Evolutionary conservation across 2,329 filamentous ascomycete species (phyloP), one percentile per base, ranked within the genome.

Genomic region (Rugonectria rugulosa): DNA sequence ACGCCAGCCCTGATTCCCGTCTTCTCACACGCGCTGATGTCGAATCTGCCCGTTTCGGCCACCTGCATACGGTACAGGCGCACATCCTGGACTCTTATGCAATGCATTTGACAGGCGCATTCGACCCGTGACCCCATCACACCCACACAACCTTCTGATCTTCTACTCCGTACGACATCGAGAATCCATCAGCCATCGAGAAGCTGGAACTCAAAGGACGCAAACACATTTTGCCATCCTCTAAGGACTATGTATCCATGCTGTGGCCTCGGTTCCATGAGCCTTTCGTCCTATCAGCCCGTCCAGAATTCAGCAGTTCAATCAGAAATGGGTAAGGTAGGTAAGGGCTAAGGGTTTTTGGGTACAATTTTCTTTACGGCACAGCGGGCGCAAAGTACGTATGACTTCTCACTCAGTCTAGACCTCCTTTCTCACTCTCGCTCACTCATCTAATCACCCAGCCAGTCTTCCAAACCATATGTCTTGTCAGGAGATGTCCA

Each of bases 301-400:
- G 29, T 24, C 42, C 26, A 37, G 44, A 64, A 53, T 55, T 38
- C 50, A 59, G 19, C 32, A 29, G 40, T 53, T 60, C 58, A 47
- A 48, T 51, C 56, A 47, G 44, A 56, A 42, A 53, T 41, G 38
- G 53, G 42, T 15, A 60, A 32, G 41, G n/a, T n/a, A n/a, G n/a
- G n/a, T n/a, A n/a, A n/a, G n/a, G n/a, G n/a, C n/a, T n/a, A n/a
- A n/a, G n/a, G n/a, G n/a, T n/a, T n/a, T n/a, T n/a, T n/a, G 46
- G 42, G 29, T 32, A 32, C 29, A 5, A 8, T 14, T 8, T 14
- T 32, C 6, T 14, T 32, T 14, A 14, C 10, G 26, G 37, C 60
- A 41, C 49, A 61, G 58, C 60, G 64, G 62, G 62, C 62, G 64
- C 58, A 65, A 40, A 32, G 36, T 51, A 31, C 38, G 37, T 32